Base-by-base conservation (phyloP, 768 basidiomycete species). In the Boletellus ananas region DNA sequence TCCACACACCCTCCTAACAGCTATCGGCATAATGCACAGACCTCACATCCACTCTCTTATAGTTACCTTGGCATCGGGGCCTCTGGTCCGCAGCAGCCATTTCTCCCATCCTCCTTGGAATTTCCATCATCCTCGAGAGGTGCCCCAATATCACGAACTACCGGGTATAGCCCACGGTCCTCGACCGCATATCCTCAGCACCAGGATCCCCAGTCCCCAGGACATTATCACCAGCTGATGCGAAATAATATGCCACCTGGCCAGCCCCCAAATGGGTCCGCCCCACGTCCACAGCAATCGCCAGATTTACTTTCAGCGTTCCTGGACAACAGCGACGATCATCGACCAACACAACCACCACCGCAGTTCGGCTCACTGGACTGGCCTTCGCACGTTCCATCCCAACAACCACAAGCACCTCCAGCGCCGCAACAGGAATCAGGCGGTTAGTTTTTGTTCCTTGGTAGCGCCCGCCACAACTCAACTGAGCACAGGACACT, bases 331-430 rank as follows among this genome's bases (percentile, higher is more conserved):
- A 43, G 57, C 1, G 64, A 70, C 11, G 66, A 68, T 23, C 62
- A 56, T 14, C 54, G 65, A 27, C 56, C 51, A 10, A 18, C 54
- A 40, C 54, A 57, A 21, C 17, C 63, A 21, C 17, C 63, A 12
- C 55, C 67, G 1, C 65, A 65, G 13, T 69, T 59, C 10, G 43
- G 34, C 4, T 40, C 68, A 27, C 20, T 69, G n/a, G 68, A 69
- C 45, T 69, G 68, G 68, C 68, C 68, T 17, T 63, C 69, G 6
- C 68, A 69, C 46, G 56, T 52, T 8, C 47, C 66, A 3, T 43
- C 59, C n/a, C 67, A 59, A 36, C 58, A 52, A 38, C 52, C 50
- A 18, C 67, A 55, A 46, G 25, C 41, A 33, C 37, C 59, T 8
- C 45, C 56, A 16, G 53, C 57, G 31, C 47, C 54, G 43, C 64